Conservation (phyloP, 2,329 filamentous ascomycete species). For the Seiridium unicorne region DNA sequence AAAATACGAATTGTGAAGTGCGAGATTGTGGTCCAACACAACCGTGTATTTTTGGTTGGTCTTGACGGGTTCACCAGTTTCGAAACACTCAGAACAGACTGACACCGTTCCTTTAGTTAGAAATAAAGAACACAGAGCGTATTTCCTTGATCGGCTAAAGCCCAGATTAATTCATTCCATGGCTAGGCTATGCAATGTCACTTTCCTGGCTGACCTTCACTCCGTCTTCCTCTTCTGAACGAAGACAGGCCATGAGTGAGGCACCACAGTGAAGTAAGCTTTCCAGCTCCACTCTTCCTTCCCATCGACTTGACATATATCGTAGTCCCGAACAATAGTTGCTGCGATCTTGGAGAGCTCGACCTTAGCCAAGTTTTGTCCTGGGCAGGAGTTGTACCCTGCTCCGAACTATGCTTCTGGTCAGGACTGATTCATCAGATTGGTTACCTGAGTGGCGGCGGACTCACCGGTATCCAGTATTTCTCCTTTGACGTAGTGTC, state of each 20-base stretch:
- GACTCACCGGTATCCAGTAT: constrained; percentile 2
- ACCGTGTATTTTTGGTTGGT: no score
- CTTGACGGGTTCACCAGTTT: no score
- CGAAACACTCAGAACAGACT: no score
- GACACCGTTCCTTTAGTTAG: no score
- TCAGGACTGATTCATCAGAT: not conserved
- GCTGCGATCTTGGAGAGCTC: constrained; percentile 6
- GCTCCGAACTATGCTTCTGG: not conserved
- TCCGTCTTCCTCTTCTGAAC: not conserved
- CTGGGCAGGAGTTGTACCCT: constrained; percentile 3
- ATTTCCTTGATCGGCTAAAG: no score
- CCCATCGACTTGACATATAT: constrained; percentile 4
- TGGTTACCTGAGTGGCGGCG: no score
- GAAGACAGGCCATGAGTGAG: constrained; percentile 4
- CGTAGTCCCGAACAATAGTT: constrained; percentile 2
- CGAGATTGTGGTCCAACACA: no score
- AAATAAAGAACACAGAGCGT: no score
- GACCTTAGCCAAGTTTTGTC: constrained; percentile 6
- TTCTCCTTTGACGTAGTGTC: constrained; percentile 1
- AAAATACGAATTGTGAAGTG: no score
- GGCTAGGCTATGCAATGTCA: no score
- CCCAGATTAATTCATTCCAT: no score
- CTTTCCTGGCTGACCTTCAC: no score
- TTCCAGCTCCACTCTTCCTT: not conserved
- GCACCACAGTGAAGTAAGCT: constrained; percentile 10